Percentiles rank a stretch among this genome's conserved stretches.
Evolutionary conservation across 768 basidiomycete genomes (phyloP).

Genomic region (Termitomyces eurrhizus): DNA sequence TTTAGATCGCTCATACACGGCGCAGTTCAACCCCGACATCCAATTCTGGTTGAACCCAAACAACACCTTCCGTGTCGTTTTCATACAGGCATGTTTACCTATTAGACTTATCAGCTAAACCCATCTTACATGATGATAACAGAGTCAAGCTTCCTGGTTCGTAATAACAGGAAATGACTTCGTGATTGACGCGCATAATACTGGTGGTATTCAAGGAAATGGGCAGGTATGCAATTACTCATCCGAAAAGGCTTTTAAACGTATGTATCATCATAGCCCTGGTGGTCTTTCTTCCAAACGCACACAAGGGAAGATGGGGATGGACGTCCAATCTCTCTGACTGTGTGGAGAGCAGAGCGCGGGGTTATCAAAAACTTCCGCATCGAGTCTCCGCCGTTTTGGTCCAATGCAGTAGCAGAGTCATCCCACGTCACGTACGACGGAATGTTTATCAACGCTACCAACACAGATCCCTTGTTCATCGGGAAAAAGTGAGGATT

Average conservation of each 20-base stretch:
- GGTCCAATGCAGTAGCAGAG: constrained; percentile 54
- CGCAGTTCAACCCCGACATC: constrained; percentile 50
- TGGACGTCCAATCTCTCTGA: constrained; percentile 54
- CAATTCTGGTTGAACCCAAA: constrained; percentile 51
- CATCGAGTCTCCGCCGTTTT: constrained; percentile 55
- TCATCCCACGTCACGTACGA: constrained; percentile 48
- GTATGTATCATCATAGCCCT: constrained; percentile 28
- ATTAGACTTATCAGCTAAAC: background rate
- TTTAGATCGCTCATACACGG: background rate
- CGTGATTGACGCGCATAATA: constrained; percentile 49
- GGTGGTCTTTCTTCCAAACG: constrained; percentile 54
- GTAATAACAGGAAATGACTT: constrained; percentile 56
- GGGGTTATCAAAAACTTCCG: constrained; percentile 44
- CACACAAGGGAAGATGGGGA: constrained; percentile 48
- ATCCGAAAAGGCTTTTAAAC: background rate
- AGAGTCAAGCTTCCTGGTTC: constrained; percentile 65
- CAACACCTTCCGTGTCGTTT: constrained; percentile 58
- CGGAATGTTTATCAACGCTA: constrained; percentile 55
- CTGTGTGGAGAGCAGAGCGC: constrained; percentile 39
- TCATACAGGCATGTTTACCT: constrained; percentile 47
- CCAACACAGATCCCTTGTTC: constrained; percentile 48
- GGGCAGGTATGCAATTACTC: constrained; percentile 38
- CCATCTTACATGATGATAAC: background rate
- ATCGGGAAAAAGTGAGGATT: constrained; percentile 43
- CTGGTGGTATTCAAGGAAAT: constrained; percentile 56